phyloP scores from a whole-genome alignment of 73 alveolate genomes.

The Tetrahymena elliotti region DNA sequence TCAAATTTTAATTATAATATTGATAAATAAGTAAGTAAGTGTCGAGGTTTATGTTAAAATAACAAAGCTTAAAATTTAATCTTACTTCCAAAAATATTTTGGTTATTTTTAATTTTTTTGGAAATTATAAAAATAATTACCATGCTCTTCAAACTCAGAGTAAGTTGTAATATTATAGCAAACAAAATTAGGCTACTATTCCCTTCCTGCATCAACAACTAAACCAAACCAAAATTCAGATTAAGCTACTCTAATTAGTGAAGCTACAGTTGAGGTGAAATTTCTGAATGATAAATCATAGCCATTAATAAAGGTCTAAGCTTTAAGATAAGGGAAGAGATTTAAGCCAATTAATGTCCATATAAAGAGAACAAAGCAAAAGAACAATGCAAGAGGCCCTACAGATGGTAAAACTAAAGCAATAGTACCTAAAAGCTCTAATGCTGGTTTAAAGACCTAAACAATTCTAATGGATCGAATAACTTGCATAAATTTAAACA shows the following conservation, averaged over 20 bases:
- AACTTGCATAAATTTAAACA: background rate
- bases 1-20: no score
- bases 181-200: slow-evolving; percentile 14
- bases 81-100: background rate
- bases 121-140: background rate
- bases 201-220: slow-evolving; percentile 13
- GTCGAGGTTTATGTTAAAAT: no score
- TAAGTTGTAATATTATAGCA: slow-evolving; percentile 12
- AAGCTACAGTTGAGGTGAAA: slow-evolving; percentile 21
- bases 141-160: slow-evolving; percentile 14
- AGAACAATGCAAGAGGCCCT: background rate
- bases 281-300: slow-evolving; percentile 18
- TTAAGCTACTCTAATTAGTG: slow-evolving; percentile 25
- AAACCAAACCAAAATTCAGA: slow-evolving; percentile 36
- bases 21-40: no score
- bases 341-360: slow-evolving; percentile 32
- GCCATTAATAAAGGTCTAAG: slow-evolving; percentile 11
- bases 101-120: no score
- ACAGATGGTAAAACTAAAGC: background rate
- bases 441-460: background rate
- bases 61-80: no score
- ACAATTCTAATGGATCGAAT: background rate
- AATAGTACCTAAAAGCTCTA: background rate
- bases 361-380: slow-evolving; percentile 11
- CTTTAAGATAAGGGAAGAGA: slow-evolving; percentile 22